Conservation (phyloP, 2,329 filamentous ascomycete species). For the Alternaria solani region DNA sequence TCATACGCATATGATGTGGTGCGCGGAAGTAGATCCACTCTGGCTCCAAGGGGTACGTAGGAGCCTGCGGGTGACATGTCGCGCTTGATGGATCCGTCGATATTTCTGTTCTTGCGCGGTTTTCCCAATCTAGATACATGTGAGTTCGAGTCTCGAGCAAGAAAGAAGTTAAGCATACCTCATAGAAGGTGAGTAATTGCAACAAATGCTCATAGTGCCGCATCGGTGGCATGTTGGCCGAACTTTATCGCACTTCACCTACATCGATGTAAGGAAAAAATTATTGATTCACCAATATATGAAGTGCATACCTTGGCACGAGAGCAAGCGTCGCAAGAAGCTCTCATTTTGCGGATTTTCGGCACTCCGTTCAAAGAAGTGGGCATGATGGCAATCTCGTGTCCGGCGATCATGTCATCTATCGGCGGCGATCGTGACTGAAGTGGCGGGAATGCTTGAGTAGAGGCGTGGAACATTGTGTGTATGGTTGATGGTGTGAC, state of each 20-base stretch:
- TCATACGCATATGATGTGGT: constrained; percentile 40
- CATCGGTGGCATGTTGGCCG: constrained; percentile 49
- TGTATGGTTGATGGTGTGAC: constrained; percentile 20
- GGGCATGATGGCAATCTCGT: constrained; percentile 30
- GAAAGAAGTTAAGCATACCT: constrained; percentile 37
- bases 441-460: constrained; percentile 35
- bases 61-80: constrained; percentile 46
- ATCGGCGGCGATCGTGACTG: constrained; percentile 35
- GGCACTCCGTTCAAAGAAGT: constrained; percentile 32
- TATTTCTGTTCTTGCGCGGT: constrained; percentile 49
- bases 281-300: background rate
- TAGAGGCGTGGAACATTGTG: constrained; percentile 43
- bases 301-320: constrained; percentile 40
- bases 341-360: constrained; percentile 49
- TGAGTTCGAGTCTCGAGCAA: constrained; percentile 21
- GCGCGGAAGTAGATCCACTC: constrained; percentile 44
- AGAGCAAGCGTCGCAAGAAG: constrained; percentile 51
- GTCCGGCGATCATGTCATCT: constrained; percentile 33
- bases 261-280: constrained; percentile 9
- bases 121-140: constrained; percentile 41
- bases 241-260: constrained; percentile 51
- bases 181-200: constrained; percentile 52
- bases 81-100: constrained; percentile 46
- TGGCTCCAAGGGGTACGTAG: constrained; percentile 38
- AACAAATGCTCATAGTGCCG: constrained; percentile 50